Base-by-base conservation (phyloP, 495 filamentous ascomycete genomes). In the Penicillium arizonense region DNA sequence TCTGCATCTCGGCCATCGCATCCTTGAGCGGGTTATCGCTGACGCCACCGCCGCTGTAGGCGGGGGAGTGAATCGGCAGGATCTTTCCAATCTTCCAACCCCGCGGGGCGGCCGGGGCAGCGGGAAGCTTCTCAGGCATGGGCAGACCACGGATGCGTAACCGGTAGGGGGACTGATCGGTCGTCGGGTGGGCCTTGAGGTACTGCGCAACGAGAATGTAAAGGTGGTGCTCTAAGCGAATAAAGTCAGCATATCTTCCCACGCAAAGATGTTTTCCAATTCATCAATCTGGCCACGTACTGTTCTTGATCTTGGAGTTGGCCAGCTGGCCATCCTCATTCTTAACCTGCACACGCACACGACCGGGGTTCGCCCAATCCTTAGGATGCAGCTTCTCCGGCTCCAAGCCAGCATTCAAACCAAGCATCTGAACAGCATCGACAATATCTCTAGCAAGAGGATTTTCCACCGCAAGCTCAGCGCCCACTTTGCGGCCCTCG, bases 11-110 rank as follows among this genome's bases (percentile, higher is more conserved):
- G 38, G 82, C 84, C 93, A 98, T 96, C 77, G 97, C 96, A 54
- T 98, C 92, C 77, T 94, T 92, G 58, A 98, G 83, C 23, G 96
- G 88, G 59, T 98, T 96, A 65, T 98, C 94, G 55, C 87, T 95
- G 7, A 98, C 91, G 20, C 94, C 94, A 20, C 95, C 93, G 3
- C 94, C 94, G 44, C 87, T 95, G 70, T 97, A 78, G 11, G 91
- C 94, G 0, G 93, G 84, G 20, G 84, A 89, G 58, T 96, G 91
- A 56, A 93, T 81, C 24, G 94, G 94, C 50, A 98, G 57, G 47
- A 97, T 80, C 18, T 73, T 81, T 28, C 84, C 83, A 62, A 98
- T 87, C 76, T 96, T 97, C 91, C 92, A 97, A 9, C 93, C 94
- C 41, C 87, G 79, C 35, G 94, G 94, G 30, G 94, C 84, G 3